These are phyloP conservation scores for Boletellus deceptivus DNA, from an alignment of 1,284 basidiomycete species.

Conservation along the genomic window DNA sequence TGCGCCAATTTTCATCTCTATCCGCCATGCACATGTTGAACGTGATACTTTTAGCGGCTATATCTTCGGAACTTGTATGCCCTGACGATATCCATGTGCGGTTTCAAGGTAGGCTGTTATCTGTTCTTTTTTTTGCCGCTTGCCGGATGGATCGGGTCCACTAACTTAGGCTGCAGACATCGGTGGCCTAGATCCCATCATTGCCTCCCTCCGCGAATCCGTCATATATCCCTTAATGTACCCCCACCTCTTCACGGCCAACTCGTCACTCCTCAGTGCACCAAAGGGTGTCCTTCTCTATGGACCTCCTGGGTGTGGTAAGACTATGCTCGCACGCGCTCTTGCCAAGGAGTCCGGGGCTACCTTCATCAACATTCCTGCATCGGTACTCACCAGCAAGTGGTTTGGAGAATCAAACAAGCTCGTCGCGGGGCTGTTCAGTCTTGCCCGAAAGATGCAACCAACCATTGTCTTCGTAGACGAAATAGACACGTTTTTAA, in stretches of 20 bases:
- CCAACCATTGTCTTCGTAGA: constrained; percentile 96
- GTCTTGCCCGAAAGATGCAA: constrained; percentile 77
- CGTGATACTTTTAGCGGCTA: constrained; percentile 51
- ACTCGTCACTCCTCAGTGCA: constrained; percentile 68
- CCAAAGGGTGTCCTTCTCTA: constrained; percentile 84
- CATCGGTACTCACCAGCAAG: constrained; percentile 80
- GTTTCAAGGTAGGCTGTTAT: constrained; percentile 60
- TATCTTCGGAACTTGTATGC: constrained; percentile 83
- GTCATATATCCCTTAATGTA: constrained; percentile 96
- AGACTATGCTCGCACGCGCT: constrained; percentile 95
- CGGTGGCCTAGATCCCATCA: constrained; percentile 94
- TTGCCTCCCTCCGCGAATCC: constrained; percentile 89
- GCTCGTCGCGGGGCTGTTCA: constrained; percentile 91
- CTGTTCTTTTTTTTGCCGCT: neutral
- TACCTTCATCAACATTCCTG: constrained; percentile 92
- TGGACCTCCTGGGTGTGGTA: constrained; percentile 91
- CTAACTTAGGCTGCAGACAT: constrained; percentile 57
- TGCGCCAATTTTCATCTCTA: constrained; percentile 36
- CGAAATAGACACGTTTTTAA: constrained; percentile 94
- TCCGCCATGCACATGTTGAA: constrained; percentile 1
- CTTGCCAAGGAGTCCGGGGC: constrained; percentile 96
- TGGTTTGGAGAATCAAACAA: constrained; percentile 99
- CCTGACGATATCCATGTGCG: constrained; percentile 78
- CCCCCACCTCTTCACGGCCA: constrained; percentile 82
- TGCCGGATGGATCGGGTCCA: neutral